Conservation (phyloP, 345 rosid genomes). For the Salix udensis region DNA sequence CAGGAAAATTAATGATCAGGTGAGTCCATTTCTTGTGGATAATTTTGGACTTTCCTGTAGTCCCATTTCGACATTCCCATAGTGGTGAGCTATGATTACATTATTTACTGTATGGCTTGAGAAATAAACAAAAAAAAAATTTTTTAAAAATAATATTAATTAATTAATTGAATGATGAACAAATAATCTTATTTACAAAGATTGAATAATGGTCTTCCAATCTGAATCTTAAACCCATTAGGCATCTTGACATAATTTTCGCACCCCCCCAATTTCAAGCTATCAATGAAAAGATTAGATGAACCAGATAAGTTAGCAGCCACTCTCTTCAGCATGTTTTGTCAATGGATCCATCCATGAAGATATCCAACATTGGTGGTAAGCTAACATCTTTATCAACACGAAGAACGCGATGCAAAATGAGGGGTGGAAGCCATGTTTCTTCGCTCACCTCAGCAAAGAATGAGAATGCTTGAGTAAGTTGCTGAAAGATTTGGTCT, state of each 20-base stretch:
- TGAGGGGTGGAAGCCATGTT: neutral
- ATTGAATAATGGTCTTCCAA: neutral
- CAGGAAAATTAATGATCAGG: too few relatives aligned
- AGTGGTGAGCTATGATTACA: neutral
- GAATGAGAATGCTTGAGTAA: conserved; percentile 64
- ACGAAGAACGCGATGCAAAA: neutral
- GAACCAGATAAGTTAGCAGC: neutral
- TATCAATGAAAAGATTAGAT: neutral
- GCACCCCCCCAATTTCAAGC: neutral
- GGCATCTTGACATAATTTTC: neutral
- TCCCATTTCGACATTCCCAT: too few relatives aligned
- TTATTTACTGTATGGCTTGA: neutral
- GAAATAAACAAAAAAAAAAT: neutral
- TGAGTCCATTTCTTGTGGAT: too few relatives aligned
- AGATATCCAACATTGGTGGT: neutral
- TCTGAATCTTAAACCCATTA: neutral
- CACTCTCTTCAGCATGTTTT: neutral
- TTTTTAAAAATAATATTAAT: neutral
- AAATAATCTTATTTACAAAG: neutral
- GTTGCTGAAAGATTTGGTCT: conserved; percentile 45
- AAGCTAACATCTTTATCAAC: neutral
- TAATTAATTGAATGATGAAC: neutral
- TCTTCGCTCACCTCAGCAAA: conserved; percentile 38
- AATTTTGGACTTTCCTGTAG: too few relatives aligned
- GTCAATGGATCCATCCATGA: neutral